Base-by-base conservation (phyloP, 306 rosid species). In the Vicia faba region DNA sequence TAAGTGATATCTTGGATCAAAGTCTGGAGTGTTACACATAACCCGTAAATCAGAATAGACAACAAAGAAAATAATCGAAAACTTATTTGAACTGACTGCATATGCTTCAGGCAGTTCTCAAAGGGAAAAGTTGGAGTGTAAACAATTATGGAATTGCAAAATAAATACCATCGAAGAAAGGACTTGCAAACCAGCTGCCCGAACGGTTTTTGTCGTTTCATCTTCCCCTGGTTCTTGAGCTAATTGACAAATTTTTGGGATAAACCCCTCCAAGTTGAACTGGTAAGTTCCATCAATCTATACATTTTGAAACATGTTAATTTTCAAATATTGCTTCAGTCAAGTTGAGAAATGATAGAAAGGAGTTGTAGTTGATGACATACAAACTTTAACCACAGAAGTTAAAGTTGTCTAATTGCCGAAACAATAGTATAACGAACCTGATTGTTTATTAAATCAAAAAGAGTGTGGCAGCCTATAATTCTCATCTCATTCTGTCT, bases 401-500 rank as follows among this genome's bases (percentile, higher is more conserved):
- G 41, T 63, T 10, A 26, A 39, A 68, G 40, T 19, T 41, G 12
- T 54, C 36, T 40, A 61, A 64, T 13, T n/a, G 13, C 46, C 20
- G 68, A 68, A 70, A 62, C 40, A 58, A 14, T 33, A n/a, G 26
- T 35, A 10, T 44, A 45, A 77, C 88, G 8, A 39, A 89, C 98
- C 98, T 89, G 98, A 76, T 81, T 88, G 80, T 86, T 93, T 77
- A 89, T 83, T 79, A 93, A 89, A 80, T 85, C 89, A 82, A 86
- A 89, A 60, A 93, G 85, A 72, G 85, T 79, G 43, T 84, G 85
- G 61, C 96, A 93, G 79, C 98, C 98, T 77, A 93, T 71, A 67
- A 83, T 74, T 89, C 82, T 87, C 85, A 89, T 93, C 78, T 89
- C 98, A 68, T 83, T 86, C 69, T 86, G 96, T 36, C 85, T 81